phyloP scores from a whole-genome alignment of 2,329 filamentous ascomycete genomes.

The Neocatenulostroma microsporum region DNA sequence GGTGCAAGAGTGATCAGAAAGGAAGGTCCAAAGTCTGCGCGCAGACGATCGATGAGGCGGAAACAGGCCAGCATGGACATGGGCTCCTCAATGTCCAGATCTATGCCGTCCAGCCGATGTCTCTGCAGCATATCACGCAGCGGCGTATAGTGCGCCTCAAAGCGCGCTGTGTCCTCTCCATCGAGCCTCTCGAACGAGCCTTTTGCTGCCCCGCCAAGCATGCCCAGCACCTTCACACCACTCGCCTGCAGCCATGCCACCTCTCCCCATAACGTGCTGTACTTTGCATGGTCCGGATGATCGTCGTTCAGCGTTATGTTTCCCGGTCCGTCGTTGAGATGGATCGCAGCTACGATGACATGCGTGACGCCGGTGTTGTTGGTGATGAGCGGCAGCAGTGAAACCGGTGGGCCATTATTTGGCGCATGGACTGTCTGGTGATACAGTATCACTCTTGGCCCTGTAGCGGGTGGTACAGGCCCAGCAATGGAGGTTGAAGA shows the following conservation, averaged over 20 bases:
- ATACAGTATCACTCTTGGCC: slow-evolving; percentile 48
- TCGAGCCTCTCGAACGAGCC: slow-evolving; percentile 59
- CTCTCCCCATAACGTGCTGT: slow-evolving; percentile 70
- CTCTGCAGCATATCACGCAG: slow-evolving; percentile 57
- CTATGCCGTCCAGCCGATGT: slow-evolving; percentile 59
- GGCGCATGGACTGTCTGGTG: slow-evolving; percentile 57
- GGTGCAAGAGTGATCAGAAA: slow-evolving; percentile 79
- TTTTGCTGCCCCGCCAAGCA: slow-evolving; percentile 77
- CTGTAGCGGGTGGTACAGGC: slow-evolving; percentile 15
- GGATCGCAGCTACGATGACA: slow-evolving; percentile 77
- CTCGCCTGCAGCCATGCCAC: slow-evolving; percentile 60
- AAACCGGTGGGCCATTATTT: slow-evolving; percentile 46
- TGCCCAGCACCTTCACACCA: slow-evolving; percentile 73
- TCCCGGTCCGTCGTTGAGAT: slow-evolving; percentile 62
- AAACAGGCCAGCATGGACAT: slow-evolving; percentile 60
- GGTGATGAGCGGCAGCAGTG: slow-evolving; percentile 53
- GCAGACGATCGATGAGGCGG: slow-evolving; percentile 42
- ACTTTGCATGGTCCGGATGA: slow-evolving; percentile 54
- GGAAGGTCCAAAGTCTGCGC: slow-evolving; percentile 55
- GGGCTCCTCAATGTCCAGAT: slow-evolving; percentile 72
- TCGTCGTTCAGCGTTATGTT: slow-evolving; percentile 75
- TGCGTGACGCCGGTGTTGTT: slow-evolving; percentile 63
- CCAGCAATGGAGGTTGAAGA: not conserved
- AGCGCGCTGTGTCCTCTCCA: slow-evolving; percentile 53
- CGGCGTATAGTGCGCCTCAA: slow-evolving; percentile 66